Evolutionary conservation across 768 basidiomycete genomes (phyloP).

Genomic region (Pulveroboletus sp.): DNA sequence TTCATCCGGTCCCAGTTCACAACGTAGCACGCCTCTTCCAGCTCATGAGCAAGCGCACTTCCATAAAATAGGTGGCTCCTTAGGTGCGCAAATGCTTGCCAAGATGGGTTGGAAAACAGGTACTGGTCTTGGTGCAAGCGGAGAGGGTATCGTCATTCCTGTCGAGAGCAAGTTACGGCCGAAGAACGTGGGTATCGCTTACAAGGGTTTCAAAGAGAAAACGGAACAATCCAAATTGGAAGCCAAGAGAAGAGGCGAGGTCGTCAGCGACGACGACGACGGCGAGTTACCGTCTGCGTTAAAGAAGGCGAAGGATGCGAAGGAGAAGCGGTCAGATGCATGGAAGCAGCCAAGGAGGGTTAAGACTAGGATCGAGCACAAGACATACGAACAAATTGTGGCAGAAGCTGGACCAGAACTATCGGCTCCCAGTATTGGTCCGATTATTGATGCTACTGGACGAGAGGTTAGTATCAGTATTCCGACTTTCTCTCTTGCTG

Average conservation of each 20-base stretch:
- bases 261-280: constrained; percentile 76
- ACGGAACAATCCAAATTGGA: constrained; percentile 83
- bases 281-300: constrained; percentile 37
- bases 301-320: constrained; percentile 48
- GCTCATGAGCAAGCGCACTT: constrained; percentile 79
- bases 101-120: constrained; percentile 97
- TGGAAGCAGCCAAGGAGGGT: constrained; percentile 88
- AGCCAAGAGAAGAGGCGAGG: constrained; percentile 70
- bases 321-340: constrained; percentile 64
- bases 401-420: constrained; percentile 76
- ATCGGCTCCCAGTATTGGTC: constrained; percentile 59
- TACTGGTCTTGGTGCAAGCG: constrained; percentile 68
- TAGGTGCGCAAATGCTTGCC: constrained; percentile 86
- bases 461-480: constrained; percentile 63
- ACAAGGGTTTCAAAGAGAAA: constrained; percentile 84
- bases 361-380: constrained; percentile 86
- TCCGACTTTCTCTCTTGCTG: constrained; percentile 1
- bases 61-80: constrained; percentile 66
- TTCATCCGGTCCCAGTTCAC: constrained; percentile 39
- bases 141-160: constrained; percentile 85
- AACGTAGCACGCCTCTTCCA: constrained; percentile 50
- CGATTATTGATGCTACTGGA: constrained; percentile 93
- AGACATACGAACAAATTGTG: constrained; percentile 95
- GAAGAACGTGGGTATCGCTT: constrained; percentile 84
- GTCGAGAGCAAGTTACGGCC: constrained; percentile 84